Conservation (phyloP, 768 basidiomycete species). For the Collybia mongolica region DNA sequence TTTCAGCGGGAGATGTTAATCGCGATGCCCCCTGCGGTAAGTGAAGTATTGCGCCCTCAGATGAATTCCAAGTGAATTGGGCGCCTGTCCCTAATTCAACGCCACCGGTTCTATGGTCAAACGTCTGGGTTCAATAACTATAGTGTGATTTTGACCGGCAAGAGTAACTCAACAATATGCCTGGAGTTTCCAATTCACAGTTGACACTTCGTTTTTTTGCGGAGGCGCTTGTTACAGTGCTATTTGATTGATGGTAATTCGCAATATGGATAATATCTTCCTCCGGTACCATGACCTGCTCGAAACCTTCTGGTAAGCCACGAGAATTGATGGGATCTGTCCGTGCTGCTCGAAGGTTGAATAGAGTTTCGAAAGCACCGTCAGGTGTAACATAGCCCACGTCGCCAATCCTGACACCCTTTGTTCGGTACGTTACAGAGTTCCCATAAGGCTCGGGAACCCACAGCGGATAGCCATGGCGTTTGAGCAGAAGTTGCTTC, state of each 20-base stretch:
- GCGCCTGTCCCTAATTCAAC: conserved; percentile 5
- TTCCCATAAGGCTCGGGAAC: conserved; percentile 26
- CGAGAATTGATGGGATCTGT: conserved; percentile 14
- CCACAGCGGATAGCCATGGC: conserved; percentile 30
- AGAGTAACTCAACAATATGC: conserved; percentile 7
- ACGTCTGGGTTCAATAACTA: neutral
- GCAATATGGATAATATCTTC: conserved; percentile 13
- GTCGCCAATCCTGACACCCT: conserved; percentile 21
- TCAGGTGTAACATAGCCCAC: conserved; percentile 20
- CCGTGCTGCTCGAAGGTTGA: conserved; percentile 15
- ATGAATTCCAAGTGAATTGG: conserved; percentile 13
- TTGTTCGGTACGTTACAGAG: conserved; percentile 16
- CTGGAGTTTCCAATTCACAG: conserved; percentile 5
- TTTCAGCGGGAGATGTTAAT: conserved; percentile 7
- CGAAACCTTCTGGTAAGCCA: conserved; percentile 14
- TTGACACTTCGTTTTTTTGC: conserved; percentile 3
- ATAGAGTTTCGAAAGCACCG: conserved; percentile 18
- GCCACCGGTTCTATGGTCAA: neutral
- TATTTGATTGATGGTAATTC: conserved; percentile 5
- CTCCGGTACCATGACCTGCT: conserved; percentile 7
- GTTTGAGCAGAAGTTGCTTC: conserved; percentile 12
- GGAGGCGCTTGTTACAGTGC: conserved; percentile 7
- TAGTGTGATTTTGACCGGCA: neutral
- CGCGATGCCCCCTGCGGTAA: conserved; percentile 11
- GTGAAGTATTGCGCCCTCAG: conserved; percentile 12